phyloP scores from a whole-genome alignment of 805 yeast genomes.

The Komagataella phaffii region DNA sequence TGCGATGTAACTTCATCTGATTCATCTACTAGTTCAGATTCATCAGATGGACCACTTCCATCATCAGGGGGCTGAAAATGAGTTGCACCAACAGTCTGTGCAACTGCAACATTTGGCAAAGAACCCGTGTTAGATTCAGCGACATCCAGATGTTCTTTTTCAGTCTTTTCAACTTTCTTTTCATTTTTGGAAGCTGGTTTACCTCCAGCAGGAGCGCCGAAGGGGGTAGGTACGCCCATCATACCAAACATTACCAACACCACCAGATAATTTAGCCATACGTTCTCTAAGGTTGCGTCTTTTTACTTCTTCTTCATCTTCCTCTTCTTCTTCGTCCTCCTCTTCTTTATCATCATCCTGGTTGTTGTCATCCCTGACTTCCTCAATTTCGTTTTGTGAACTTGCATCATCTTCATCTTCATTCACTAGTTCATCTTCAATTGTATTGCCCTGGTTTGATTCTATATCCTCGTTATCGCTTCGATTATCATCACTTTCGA shows the following conservation, averaged over 20 bases:
- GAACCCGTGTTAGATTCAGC: not conserved
- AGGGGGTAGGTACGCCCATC: constrained; percentile 38
- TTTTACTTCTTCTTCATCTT: constrained; percentile 65
- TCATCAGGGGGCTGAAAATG: not conserved
- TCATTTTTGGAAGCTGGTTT: constrained; percentile 8
- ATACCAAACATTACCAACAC: constrained; percentile 67
- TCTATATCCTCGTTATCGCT: not conserved
- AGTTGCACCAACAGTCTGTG: not conserved
- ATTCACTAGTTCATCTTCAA: not conserved
- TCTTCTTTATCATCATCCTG: constrained; percentile 35
- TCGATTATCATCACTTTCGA: no score
- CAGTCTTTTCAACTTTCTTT: constrained; percentile 12
- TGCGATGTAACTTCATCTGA: not conserved
- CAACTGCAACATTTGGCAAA: not conserved
- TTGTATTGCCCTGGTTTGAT: not conserved
- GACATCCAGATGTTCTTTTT: constrained; percentile 7
- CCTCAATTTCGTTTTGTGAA: not conserved
- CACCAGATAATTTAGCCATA: constrained; percentile 94
- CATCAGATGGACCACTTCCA: not conserved
- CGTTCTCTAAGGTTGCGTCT: constrained; percentile 74
- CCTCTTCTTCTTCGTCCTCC: constrained; percentile 41
- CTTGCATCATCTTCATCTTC: not conserved
- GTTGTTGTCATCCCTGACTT: constrained; percentile 15
- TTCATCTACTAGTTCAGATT: constrained; percentile 6
- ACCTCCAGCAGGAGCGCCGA: constrained; percentile 5